A percentile compares a stretch with the other conserved stretches of the same genome.
phyloP scores from a whole-genome alignment of 2,329 filamentous ascomycete species.

The Orbilia javanica region DNA sequence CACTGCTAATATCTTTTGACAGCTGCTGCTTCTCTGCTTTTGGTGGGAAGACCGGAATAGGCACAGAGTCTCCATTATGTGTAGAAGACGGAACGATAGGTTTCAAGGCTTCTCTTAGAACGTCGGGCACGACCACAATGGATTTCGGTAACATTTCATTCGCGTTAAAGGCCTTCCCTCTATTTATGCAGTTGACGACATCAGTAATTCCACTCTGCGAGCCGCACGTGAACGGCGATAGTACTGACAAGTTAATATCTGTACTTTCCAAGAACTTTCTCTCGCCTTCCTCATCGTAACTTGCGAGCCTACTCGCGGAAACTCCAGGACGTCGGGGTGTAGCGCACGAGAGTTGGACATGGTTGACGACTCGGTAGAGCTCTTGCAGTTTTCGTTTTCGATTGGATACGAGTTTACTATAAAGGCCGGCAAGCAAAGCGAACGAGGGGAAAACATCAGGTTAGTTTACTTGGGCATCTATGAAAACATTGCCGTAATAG shows the following conservation, averaged over 20 bases:
- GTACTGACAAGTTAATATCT: slow-evolving; percentile 61
- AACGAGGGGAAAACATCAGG: neutral
- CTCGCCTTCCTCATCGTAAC: slow-evolving; percentile 65
- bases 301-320: slow-evolving; percentile 65
- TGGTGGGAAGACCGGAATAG: neutral
- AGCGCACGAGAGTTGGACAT: slow-evolving; percentile 68
- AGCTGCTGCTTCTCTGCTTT: slow-evolving; percentile 16
- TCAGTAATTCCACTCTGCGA: slow-evolving; percentile 31
- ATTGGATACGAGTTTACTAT: slow-evolving; percentile 80
- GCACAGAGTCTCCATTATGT: slow-evolving; percentile 24
- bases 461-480: neutral
- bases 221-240: neutral
- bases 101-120: slow-evolving; percentile 38
- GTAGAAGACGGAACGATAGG: slow-evolving; percentile 30
- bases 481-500: neutral
- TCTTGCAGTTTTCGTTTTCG: slow-evolving; percentile 92
- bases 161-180: slow-evolving; percentile 57
- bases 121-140: slow-evolving; percentile 35
- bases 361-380: slow-evolving; percentile 83
- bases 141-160: slow-evolving; percentile 55
- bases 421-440: slow-evolving; percentile 62
- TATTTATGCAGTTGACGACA: slow-evolving; percentile 29
- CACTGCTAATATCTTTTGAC: neutral
- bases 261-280: slow-evolving; percentile 61
- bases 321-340: slow-evolving; percentile 68